phyloP scores from a whole-genome alignment of 2,329 filamentous ascomycete genomes.

The Gaeumannomyces tritici region DNA sequence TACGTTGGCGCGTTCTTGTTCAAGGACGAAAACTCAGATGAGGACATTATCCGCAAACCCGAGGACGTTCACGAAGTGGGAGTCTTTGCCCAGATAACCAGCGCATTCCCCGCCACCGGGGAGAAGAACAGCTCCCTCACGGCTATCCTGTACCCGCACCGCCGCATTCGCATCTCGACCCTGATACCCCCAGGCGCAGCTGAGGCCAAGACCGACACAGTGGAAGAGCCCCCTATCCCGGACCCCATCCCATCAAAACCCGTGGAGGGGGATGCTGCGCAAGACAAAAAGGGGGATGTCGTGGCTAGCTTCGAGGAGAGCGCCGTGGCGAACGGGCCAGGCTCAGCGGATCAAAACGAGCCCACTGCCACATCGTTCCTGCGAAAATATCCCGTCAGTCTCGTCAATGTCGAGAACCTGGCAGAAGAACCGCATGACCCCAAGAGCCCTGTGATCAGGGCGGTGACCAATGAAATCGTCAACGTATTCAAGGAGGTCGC shows the following conservation, averaged over 20 bases:
- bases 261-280: conserved; percentile 38
- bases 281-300: conserved; percentile 80
- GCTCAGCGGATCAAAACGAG: conserved; percentile 47
- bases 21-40: conserved; percentile 90
- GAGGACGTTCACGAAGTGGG: conserved; percentile 93
- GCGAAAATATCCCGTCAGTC: conserved; percentile 80
- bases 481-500: conserved; percentile 98
- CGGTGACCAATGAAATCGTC: conserved; percentile 93
- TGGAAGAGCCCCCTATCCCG: conserved; percentile 36
- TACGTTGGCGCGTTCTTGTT: conserved; percentile 96
- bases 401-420: conserved; percentile 93
- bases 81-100: conserved; percentile 96
- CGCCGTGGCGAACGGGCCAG: conserved; percentile 50
- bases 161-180: conserved; percentile 81
- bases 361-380: conserved; percentile 74
- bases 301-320: conserved; percentile 95
- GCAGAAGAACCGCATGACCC: conserved; percentile 82
- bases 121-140: conserved; percentile 79
- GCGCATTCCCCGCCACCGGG: conserved; percentile 82
- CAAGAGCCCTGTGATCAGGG: conserved; percentile 80
- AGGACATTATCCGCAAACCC: conserved; percentile 81
- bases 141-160: conserved; percentile 90
- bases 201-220: conserved; percentile 39
- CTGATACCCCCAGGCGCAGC: conserved; percentile 60
- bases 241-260: conserved; percentile 50